Evolutionary conservation across 2,329 filamentous ascomycete species (phyloP).

Genomic region (Trichoderma harzianum): DNA sequence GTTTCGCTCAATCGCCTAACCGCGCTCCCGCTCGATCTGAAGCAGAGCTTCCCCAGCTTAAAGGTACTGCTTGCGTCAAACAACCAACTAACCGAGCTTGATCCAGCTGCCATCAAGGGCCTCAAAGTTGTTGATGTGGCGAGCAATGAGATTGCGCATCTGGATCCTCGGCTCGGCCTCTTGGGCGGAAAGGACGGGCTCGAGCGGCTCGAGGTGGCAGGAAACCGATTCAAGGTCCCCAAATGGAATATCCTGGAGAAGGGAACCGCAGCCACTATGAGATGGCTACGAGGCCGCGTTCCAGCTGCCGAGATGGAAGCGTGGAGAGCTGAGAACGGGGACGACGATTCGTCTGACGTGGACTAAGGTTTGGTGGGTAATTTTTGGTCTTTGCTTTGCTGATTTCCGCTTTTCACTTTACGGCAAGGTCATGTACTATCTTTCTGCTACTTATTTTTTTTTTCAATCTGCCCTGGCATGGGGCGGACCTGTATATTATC

Average conservation of each 20-base stretch:
- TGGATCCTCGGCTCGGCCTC: slow-evolving; percentile 78
- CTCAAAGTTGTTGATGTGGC: slow-evolving; percentile 73
- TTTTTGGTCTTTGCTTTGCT: neutral
- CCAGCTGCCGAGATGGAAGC: slow-evolving; percentile 57
- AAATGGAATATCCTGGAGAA: slow-evolving; percentile 79
- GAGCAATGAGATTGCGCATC: slow-evolving; percentile 79
- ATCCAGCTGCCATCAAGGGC: slow-evolving; percentile 70
- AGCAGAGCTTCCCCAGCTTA: slow-evolving; percentile 65
- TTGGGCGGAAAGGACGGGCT: slow-evolving; percentile 60
- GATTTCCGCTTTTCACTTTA: neutral
- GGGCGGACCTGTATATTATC: slow-evolving; percentile 8
- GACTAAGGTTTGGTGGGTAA: slow-evolving; percentile 16
- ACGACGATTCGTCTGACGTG: slow-evolving; percentile 30
- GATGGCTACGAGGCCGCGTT: slow-evolving; percentile 76
- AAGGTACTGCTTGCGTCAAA: slow-evolving; percentile 70
- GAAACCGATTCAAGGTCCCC: slow-evolving; percentile 85
- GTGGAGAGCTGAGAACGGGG: slow-evolving; percentile 49
- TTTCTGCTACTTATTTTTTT: slow-evolving; percentile 6
- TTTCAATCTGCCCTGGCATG: neutral
- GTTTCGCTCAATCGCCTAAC: slow-evolving; percentile 79
- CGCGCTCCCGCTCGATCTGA: slow-evolving; percentile 61
- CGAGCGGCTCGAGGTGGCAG: slow-evolving; percentile 71
- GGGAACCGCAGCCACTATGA: slow-evolving; percentile 79
- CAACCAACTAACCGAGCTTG: slow-evolving; percentile 72
- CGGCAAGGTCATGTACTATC: neutral